phyloP scores from a whole-genome alignment of 2,329 filamentous ascomycete species.

The Monosporascus sp. region DNA sequence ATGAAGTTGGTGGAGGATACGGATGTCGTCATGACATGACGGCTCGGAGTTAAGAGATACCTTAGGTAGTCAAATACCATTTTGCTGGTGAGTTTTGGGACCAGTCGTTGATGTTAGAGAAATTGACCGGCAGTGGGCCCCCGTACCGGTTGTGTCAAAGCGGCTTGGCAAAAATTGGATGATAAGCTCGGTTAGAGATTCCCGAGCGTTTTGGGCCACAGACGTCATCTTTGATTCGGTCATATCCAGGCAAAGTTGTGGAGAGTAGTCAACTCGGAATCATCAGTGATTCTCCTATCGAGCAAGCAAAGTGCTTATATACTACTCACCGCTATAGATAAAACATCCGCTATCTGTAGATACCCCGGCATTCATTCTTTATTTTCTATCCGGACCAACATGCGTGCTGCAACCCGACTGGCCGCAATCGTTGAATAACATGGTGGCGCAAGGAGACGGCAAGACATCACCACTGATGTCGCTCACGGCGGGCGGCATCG shows the following conservation, averaged over 20 bases:
- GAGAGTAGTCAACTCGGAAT: no score
- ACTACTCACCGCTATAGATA: no score
- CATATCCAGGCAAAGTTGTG: no score
- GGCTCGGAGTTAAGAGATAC: background rate
- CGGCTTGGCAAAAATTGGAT: background rate
- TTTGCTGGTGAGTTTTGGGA: background rate
- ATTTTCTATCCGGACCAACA: no score
- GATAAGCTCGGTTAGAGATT: background rate
- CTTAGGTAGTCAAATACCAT: background rate
- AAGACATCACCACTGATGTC: conserved; percentile 22
- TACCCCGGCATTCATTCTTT: no score
- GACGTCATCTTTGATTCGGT: no score
- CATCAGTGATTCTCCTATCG: no score
- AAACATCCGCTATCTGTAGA: no score
- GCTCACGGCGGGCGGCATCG: conserved; percentile 25
- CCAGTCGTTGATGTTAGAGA: background rate
- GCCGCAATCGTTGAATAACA: conserved; percentile 13
- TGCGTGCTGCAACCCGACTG: no score
- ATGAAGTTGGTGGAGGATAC: conserved; percentile 32
- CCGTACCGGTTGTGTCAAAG: background rate
- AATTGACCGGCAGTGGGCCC: background rate
- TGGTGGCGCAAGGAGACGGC: conserved; percentile 21
- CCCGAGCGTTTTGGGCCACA: background rate
- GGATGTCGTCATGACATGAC: conserved; percentile 37
- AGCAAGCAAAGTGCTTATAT: no score